Percentiles rank a stretch among this genome's conserved stretches.
phyloP scores from a whole-genome alignment of 2,329 filamentous ascomycete genomes.

The Aspergillus sp. region DNA sequence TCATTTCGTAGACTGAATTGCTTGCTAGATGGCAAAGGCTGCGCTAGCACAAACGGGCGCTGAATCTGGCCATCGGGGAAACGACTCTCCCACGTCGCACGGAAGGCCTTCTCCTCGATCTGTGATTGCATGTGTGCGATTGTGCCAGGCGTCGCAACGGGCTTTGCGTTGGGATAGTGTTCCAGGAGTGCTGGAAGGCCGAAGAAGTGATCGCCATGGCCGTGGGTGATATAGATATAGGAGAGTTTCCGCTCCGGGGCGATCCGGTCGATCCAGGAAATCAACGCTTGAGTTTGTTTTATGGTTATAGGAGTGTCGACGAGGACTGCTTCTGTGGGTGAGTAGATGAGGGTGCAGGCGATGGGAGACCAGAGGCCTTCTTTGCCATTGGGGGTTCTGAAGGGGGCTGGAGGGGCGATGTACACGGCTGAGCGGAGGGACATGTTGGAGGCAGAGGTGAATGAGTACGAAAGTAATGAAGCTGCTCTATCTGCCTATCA shows the following conservation, averaged over 20 bases:
- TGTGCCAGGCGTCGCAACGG: conserved; percentile 4
- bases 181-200: not conserved
- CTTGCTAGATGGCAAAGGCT: not conserved
- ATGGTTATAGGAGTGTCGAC: conserved; percentile 37
- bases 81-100: not conserved
- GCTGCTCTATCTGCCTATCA: too few species aligned
- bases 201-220: conserved; percentile 32
- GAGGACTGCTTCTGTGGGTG: conserved; percentile 35
- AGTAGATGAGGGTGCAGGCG: conserved; percentile 25
- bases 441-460: too few species aligned
- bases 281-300: conserved; percentile 29
- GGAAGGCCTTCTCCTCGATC: not conserved
- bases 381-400: conserved; percentile 2
- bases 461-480: too few species aligned
- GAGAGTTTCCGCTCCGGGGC: conserved; percentile 28
- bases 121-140: conserved; percentile 7
- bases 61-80: not conserved
- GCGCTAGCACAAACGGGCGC: not conserved
- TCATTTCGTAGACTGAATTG: too few species aligned
- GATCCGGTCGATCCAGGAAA: conserved; percentile 38
- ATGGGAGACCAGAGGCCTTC: not conserved
- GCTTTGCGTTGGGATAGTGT: not conserved
- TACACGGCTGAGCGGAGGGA: too few species aligned
- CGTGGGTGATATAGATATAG: conserved; percentile 45
- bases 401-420: conserved; percentile 1